Base-by-base conservation (phyloP, 139 green algal species). In the Micractinium conductrix region DNA sequence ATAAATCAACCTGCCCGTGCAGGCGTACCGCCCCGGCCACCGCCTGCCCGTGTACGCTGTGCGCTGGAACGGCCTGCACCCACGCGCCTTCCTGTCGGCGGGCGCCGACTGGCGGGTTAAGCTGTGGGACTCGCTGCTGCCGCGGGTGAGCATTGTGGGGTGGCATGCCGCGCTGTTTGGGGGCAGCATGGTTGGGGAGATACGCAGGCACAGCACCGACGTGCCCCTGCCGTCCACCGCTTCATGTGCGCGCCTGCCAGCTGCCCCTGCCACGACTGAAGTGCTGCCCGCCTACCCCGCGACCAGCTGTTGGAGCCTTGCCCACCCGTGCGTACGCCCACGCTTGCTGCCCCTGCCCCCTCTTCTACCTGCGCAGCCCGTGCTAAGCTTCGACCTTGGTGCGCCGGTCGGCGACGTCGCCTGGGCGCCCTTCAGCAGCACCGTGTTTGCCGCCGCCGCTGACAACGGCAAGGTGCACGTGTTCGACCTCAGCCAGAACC, bases 101-200 rank as follows among this genome's bases (percentile, higher is more conserved):
- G 94, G 89, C n/a, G 95, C 95, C 6, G 96, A 99, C 92, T 99
- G 96, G 96, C 94, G 87, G 17, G 91, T 98, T 30, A 95, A 95
- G 79, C 85, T 98, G 65, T 95, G 93, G 91, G 84, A 92, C 74
- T 72, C 76, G 38, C 24, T 63, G 43, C 76, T 76, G 62, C 53
- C 85, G 22, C 74, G 62, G 84, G 78, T 83, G 45, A 21, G 80
- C 16, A 4, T n/a, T n/a, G n/a, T 28, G 44, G 26, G 69, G 9
- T 35, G 38, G 26, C 48, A 5, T 42, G 65, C n/a, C 28, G 65
- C 33, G 65, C 22, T 30, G 63, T 8, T 24, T 37, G 30, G 2
- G 63, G 4, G 30, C 28, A 37, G 28, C 24, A 3, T 8, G 63
- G 30, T 30, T 6, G 17, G 26, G 30, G 63, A 37, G 60, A 24